Base-by-base conservation (phyloP, 1,284 basidiomycete genomes). In the Rhodotorula sp. region DNA sequence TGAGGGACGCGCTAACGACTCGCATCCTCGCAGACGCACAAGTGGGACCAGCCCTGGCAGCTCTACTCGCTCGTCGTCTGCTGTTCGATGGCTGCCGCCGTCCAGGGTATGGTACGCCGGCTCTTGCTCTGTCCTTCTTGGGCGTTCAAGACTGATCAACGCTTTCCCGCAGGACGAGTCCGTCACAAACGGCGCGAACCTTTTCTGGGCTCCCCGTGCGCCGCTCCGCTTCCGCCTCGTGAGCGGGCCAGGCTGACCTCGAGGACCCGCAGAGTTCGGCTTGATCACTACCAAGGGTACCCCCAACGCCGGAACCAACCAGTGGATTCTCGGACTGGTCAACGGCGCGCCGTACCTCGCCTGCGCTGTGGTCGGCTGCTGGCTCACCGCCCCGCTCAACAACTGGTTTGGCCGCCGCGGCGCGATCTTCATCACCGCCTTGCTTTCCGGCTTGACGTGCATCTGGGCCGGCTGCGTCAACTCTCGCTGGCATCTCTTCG, bases 361-460 rank as follows among this genome's bases (percentile, higher is more conserved):
- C 37, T 78, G 78, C 64, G 81, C 80, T 22, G 70, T 80, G 25
- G 61, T 80, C 32, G 81, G 80, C 6, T 80, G 79, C 78, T 83
- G 82, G 82, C 76, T 81, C 29, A 80, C 80, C 2, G 76, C 78
- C 25, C 81, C 81, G 0, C 71, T 82, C 51, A 82, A 82, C 77
- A 68, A 66, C 22, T 63, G 61, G 39, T 80, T 85, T 64, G 85
- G 88, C 54, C 87, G 90, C 75, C 86, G 89, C 57, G 89, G 89
- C 22, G 86, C 86, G 15, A 87, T 91, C 70, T 90, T 90, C 80
- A 82, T 89, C 81, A 86, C 87, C 60, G 88, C 86, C 37, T 81
- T 86, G 61, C 70, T 89, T 63, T 79, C 87, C 81, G 69, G 80
- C 19, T 78, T 87, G 53, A 84, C 86, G n/a, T 86, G 87, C 55